These are phyloP conservation scores for Gymnopus androsaceus DNA, from an alignment of 1,284 basidiomycete genomes.

Conservation along the genomic window DNA sequence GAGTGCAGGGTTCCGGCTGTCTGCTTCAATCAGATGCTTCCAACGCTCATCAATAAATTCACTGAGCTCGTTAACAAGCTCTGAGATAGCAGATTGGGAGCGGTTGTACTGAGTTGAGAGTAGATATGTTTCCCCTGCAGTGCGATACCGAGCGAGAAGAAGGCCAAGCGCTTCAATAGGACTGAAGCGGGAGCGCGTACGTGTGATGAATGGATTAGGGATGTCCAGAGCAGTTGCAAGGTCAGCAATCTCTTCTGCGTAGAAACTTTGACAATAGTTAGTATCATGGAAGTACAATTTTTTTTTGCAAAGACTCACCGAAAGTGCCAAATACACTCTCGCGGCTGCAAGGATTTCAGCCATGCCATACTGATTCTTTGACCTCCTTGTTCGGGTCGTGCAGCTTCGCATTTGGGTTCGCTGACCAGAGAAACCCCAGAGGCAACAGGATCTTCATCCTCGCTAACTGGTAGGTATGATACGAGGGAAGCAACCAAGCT, in stretches of 20 bases:
- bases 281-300: background rate
- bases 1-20: constrained; percentile 15
- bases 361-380: background rate
- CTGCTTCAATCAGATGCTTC: constrained; percentile 26
- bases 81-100: constrained; percentile 18
- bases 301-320: background rate
- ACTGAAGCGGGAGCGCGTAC: background rate
- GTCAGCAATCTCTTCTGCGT: background rate
- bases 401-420: too few relatives aligned
- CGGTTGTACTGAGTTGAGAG: constrained; percentile 18
- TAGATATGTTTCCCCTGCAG: constrained; percentile 5
- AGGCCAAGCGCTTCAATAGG: constrained; percentile 16
- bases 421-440: too few relatives aligned
- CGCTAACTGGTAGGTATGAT: too few relatives aligned
- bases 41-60: constrained; percentile 21
- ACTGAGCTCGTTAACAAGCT: constrained; percentile 22
- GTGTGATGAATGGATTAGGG: constrained; percentile 12
- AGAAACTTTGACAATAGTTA: background rate
- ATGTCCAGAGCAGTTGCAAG: constrained; percentile 6
- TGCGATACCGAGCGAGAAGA: constrained; percentile 13
- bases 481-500: too few relatives aligned
- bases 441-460: too few relatives aligned
- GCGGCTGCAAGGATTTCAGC: background rate
- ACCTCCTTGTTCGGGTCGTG: background rate
- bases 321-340: constrained; percentile 4